Conservation (phyloP, 306 rosid species). For the Quercus aquifolioides region DNA sequence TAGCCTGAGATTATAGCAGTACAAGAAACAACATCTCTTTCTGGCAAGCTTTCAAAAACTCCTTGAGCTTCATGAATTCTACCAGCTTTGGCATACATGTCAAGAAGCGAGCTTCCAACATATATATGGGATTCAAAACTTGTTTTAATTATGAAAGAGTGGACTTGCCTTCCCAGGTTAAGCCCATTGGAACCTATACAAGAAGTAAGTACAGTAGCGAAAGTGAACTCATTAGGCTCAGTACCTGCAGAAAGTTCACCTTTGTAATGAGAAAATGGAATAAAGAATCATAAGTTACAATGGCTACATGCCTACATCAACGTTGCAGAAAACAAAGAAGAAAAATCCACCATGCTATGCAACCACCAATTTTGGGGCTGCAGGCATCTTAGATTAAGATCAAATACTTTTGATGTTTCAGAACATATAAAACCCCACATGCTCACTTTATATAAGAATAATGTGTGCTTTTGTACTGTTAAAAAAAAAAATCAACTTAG, state of each 20-base stretch:
- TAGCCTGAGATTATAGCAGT: conserved; percentile 87
- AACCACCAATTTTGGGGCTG: background rate
- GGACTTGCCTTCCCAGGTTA: conserved; percentile 69
- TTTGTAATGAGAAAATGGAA: background rate
- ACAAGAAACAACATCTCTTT: conserved; percentile 79
- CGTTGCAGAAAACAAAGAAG: background rate
- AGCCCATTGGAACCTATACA: conserved; percentile 54
- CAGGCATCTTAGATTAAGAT: background rate
- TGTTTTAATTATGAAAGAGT: conserved; percentile 56
- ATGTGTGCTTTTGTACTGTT: background rate
- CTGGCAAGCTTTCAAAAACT: conserved; percentile 70
- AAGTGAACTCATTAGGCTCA: conserved; percentile 80
- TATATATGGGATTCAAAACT: conserved; percentile 56
- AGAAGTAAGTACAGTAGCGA: conserved; percentile 75
- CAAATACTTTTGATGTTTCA: background rate
- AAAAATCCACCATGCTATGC: background rate
- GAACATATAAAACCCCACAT: background rate
- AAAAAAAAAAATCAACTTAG: background rate
- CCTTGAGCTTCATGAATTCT: conserved; percentile 63
- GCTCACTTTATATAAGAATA: background rate
- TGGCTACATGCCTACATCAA: background rate
- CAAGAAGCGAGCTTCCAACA: conserved; percentile 91
- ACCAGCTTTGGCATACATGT: conserved; percentile 88
- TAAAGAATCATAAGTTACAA: background rate
- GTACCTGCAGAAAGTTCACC: conserved; percentile 47